Base-by-base conservation (phyloP, 768 basidiomycete species). In the Naganishia vaughanmartiniae region DNA sequence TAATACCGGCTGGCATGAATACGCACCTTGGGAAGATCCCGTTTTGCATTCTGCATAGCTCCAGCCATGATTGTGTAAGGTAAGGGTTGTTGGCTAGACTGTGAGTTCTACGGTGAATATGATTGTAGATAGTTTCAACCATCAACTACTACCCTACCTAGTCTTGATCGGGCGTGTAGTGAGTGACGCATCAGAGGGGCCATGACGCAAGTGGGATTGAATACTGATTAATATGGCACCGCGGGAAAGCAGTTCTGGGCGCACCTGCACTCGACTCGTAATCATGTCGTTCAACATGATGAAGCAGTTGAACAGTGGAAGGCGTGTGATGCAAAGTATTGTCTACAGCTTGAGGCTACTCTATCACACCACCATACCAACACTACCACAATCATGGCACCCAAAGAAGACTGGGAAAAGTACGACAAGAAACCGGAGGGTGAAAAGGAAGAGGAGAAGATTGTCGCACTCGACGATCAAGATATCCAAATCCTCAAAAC, bases 401-500 rank as follows among this genome's bases (percentile, higher is more conserved):
- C 65, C 0, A 46, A 48, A 26, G 39, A 28, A 55, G 69, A 58
- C 53, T 34, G 31, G 39, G 48, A 51, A 54, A 69, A 60, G 28
- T 63, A 45, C 60, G 17, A 28, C 74, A 70, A 66, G 66, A 71
- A 67, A 28, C 36, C 45, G 48, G 70, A 67, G 4, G 92, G 94
- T 81, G 88, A 87, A 78, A 93, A 97, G 83, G 85, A 89, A 33
- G 91, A 94, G 76, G 92, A 93, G 83, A 96, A 96, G 85, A 95
- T 97, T 77, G 87, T 90, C 75, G 95, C 90, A 63, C 88, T 99
- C 72, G 96, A 98, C 79, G 95, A 97, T 76, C 93, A 92, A 74
- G 96, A 98, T 80, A 99, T 99, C 63, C 95, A 98, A 81, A 96
- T 99, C 75, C 87, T 99, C 73, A 96, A 97, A 84, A 99, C 95